These are phyloP conservation scores for Gnetum montanum DNA, from an alignment of 75 land plant species.

Conservation along the genomic window DNA sequence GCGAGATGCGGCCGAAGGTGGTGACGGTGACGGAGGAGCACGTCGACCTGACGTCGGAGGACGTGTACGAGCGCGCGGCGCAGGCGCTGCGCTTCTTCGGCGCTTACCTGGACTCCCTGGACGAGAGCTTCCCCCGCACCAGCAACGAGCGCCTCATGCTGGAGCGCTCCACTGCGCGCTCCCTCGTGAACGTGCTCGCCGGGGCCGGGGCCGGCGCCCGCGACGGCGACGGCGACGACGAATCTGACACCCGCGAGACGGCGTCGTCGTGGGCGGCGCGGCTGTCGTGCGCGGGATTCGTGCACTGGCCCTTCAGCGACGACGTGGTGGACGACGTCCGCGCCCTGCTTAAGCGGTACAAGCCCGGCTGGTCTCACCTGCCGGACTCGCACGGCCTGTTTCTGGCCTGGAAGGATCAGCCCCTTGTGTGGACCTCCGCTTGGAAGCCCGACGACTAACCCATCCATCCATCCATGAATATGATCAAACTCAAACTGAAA, in stretches of 20 bases:
- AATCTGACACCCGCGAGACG: conserved; percentile 50
- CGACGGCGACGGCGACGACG: conserved; percentile 35
- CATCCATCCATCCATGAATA: too few relatives aligned
- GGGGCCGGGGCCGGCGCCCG: conserved; percentile 27
- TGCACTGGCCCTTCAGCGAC: conserved; percentile 54
- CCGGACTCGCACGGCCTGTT: conserved; percentile 35
- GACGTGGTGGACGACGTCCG: conserved; percentile 89
- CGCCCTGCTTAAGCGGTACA: conserved; percentile 83
- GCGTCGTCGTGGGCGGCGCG: conserved; percentile 54
- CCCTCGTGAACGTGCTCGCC: conserved; percentile 63
- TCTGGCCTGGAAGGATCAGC: conserved; percentile 87
- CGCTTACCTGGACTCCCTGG: conserved; percentile 71
- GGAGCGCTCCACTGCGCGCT: conserved; percentile 70
- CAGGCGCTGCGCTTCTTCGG: conserved; percentile 65
- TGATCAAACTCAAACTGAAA: too few relatives aligned
- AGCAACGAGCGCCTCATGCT: conserved; percentile 84
- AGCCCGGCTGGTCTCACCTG: conserved; percentile 71
- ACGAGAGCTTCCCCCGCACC: conserved; percentile 67
- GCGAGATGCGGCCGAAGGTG: conserved; percentile 51
- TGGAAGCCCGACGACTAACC: conserved; percentile 52
- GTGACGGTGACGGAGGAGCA: conserved; percentile 83
- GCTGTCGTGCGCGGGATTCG: conserved; percentile 41
- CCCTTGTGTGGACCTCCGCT: conserved; percentile 75
- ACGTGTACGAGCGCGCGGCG: conserved; percentile 37
- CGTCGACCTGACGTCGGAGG: conserved; percentile 49